Percentiles rank a stretch among this genome's conserved stretches.
phyloP scores from a whole-genome alignment of 805 yeast genomes.

The Candida odintsovae region DNA sequence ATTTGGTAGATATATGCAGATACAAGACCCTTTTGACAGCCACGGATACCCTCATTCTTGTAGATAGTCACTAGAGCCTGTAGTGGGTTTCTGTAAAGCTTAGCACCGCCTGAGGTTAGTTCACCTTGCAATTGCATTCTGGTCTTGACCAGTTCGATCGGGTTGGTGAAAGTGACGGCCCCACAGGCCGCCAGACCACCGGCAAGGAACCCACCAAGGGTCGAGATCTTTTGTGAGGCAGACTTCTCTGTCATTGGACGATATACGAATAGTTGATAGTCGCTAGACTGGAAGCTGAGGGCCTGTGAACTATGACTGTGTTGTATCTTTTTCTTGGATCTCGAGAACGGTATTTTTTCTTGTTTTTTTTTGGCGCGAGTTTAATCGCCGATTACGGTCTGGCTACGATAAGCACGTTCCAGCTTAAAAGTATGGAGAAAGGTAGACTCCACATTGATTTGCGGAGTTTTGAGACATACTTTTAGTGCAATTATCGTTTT shows the following conservation, averaged over 20 bases:
- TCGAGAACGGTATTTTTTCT: too few relatives aligned
- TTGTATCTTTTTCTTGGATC: background rate
- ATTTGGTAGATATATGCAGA: slow-evolving; percentile 90
- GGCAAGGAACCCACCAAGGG: slow-evolving; percentile 77
- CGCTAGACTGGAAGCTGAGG: too few relatives aligned
- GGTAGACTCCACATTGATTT: too few relatives aligned
- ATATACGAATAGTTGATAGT: background rate
- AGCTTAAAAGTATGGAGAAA: too few relatives aligned
- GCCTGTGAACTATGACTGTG: background rate
- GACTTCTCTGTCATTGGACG: slow-evolving; percentile 19
- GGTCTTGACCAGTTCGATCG: slow-evolving; percentile 90
- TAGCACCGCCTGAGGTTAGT: slow-evolving; percentile 43
- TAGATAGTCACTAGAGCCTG: slow-evolving; percentile 75
- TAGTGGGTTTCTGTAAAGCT: slow-evolving; percentile 72
- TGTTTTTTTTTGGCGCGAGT: background rate
- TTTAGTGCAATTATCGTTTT: too few relatives aligned
- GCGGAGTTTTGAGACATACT: too few relatives aligned
- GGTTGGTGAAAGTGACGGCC: slow-evolving; percentile 95
- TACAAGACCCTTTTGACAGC: slow-evolving; percentile 82
- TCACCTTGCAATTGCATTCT: slow-evolving; percentile 98
- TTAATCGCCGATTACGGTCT: background rate
- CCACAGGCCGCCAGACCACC: slow-evolving; percentile 97
- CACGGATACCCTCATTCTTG: slow-evolving; percentile 78
- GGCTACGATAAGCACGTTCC: background rate
- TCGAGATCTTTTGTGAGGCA: slow-evolving; percentile 55